Percentiles rank a stretch among this genome's conserved stretches.
phyloP scores from a whole-genome alignment of 1,139 yeast species.

The Taiozyma sp. region DNA sequence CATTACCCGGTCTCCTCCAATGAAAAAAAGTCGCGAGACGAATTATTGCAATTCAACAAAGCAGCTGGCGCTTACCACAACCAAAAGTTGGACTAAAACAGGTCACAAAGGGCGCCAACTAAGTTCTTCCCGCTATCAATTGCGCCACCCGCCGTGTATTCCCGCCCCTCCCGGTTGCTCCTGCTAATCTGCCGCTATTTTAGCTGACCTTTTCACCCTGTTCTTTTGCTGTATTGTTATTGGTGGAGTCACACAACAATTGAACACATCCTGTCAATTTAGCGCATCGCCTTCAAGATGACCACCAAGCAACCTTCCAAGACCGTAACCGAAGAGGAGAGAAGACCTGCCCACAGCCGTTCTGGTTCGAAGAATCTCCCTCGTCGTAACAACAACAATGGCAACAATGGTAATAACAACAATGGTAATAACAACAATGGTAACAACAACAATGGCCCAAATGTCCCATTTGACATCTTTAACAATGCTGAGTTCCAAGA shows the following conservation, averaged over 20 bases:
- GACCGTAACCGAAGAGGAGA: constrained; percentile 5
- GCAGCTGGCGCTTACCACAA: background rate
- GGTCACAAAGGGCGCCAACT: background rate
- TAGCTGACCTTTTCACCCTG: background rate
- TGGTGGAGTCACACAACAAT: background rate
- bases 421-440: background rate
- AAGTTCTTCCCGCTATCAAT: background rate
- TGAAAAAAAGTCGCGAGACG: background rate
- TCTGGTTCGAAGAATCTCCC: constrained; percentile 12
- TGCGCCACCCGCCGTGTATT: background rate
- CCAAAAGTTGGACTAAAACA: background rate
- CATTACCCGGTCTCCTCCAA: background rate
- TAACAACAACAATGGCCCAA: background rate
- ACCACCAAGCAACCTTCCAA: constrained; percentile 5
- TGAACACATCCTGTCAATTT: background rate
- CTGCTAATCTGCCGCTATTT: background rate
- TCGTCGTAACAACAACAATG: constrained; percentile 10
- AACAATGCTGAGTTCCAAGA: constrained; percentile 15
- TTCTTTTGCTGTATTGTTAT: background rate
- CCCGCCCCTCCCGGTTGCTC: background rate
- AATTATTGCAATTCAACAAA: background rate
- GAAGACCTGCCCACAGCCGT: constrained; percentile 10
- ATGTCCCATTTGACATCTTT: constrained; percentile 4
- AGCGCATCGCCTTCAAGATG: background rate
- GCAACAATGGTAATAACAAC: background rate